Conservation (phyloP, 2,329 filamentous ascomycete genomes). For the Cladosporium halotolerans region DNA sequence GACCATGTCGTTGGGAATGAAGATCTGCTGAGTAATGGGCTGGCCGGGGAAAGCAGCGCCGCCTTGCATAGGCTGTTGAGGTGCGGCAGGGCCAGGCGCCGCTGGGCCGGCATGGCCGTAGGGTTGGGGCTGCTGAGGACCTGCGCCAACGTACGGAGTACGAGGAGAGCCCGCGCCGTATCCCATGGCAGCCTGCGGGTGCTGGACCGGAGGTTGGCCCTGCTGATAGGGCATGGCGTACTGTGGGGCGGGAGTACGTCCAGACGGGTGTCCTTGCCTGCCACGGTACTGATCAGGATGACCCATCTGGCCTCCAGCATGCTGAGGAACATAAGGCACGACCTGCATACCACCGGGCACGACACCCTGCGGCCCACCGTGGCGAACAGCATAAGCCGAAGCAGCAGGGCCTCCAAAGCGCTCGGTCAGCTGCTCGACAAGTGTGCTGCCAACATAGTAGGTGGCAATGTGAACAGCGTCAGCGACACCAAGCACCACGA, state of each 20-base stretch:
- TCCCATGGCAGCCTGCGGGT: slow-evolving; percentile 61
- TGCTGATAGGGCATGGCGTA: slow-evolving; percentile 63
- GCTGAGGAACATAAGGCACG: slow-evolving; percentile 93
- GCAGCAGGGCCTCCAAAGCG: slow-evolving; percentile 92
- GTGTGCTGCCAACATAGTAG: slow-evolving; percentile 97
- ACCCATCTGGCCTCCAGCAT: slow-evolving; percentile 85
- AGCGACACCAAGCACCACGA: slow-evolving; percentile 94
- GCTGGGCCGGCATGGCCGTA: slow-evolving; percentile 57
- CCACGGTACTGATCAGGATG: slow-evolving; percentile 75
- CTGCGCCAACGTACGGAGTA: slow-evolving; percentile 69
- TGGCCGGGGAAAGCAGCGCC: slow-evolving; percentile 61
- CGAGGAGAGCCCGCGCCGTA: slow-evolving; percentile 64
- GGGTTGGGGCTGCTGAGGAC: slow-evolving; percentile 69
- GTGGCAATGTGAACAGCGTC: slow-evolving; percentile 98
- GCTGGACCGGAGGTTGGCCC: slow-evolving; percentile 47
- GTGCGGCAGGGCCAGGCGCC: slow-evolving; percentile 55
- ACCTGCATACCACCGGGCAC: slow-evolving; percentile 98
- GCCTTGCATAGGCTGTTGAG: slow-evolving; percentile 64
- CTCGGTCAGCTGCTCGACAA: slow-evolving; percentile 94
- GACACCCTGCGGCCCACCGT: slow-evolving; percentile 84
- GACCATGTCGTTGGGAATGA: slow-evolving; percentile 99
- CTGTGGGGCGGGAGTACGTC: slow-evolving; percentile 54
- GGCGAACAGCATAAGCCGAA: slow-evolving; percentile 95
- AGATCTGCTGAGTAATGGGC: slow-evolving; percentile 95
- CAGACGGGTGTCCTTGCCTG: slow-evolving; percentile 65